Evolutionary conservation across 208 protist genomes (phyloP), one percentile per base, ranked within the genome.

Genomic region (Leishmania mexicana): DNA sequence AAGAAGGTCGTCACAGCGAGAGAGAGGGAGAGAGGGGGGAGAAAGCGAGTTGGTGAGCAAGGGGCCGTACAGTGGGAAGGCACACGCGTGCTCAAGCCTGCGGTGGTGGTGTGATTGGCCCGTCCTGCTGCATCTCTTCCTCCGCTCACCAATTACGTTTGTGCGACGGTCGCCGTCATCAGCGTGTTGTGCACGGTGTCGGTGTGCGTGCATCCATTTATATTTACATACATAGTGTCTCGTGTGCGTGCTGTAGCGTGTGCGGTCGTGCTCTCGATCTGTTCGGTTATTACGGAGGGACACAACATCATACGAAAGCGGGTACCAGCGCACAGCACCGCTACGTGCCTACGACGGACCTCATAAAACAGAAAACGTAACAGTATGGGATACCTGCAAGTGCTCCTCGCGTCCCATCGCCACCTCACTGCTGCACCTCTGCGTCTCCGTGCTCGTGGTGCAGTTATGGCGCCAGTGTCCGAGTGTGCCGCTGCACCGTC

Each of bases 351-450:
- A 35, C 42, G 68, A 35, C 40, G 6, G 49, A 10, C 31, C 49
- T 51, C 21, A 7, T 53, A 53, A 49, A 53, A 7, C 40, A 53
- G 35, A 53, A n/a, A 19, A 3, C 11, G 40, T 17, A 6, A n/a
- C 72, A 57, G 35, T 57, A 85, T 85, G 76, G 77, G 73, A 40
- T 77, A 72, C 54, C 49, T 87, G 38, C 84, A 85, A 65, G 53
- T 81, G 24, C n/a, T 78, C 17, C n/a, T 85, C 45, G 45, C 65
- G 62, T 76, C 31, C 31, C 70, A 79, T 60, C 60, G 47, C 58
- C 76, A 81, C 21, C 76, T 80, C 42, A 42, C 58, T 72, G 60
- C 58, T 64, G 75, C 58, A 58, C 45, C 75, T 53, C 35, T 42
- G 31, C 28, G 35, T 60, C 51, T 40, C 35, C 13, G 24, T 35